phyloP scores from a whole-genome alignment of 192 early-diverging fungal genomes.

The Coemansia brasiliensis region DNA sequence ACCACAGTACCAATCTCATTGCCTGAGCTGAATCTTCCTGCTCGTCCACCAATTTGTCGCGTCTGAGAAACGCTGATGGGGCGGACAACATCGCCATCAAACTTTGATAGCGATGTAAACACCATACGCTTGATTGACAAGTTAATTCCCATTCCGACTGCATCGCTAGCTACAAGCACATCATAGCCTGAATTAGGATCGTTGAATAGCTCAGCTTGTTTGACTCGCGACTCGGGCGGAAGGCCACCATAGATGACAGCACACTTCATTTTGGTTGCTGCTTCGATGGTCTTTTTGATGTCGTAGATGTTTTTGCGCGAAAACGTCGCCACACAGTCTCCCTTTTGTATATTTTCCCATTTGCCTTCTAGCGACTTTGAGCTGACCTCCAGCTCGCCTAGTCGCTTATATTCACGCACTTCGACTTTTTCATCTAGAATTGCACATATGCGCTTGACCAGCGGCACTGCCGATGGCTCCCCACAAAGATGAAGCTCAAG shows the following conservation, averaged over 20 bases:
- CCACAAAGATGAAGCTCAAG: slow-evolving; percentile 91
- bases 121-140: slow-evolving; percentile 90
- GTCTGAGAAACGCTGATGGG: slow-evolving; percentile 72
- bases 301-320: slow-evolving; percentile 77
- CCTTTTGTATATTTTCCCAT: slow-evolving; percentile 63
- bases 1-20: slow-evolving; percentile 70
- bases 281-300: slow-evolving; percentile 77
- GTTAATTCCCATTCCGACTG: slow-evolving; percentile 97
- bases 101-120: slow-evolving; percentile 80
- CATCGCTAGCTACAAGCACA: slow-evolving; percentile 92
- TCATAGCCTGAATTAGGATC: slow-evolving; percentile 72
- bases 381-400: slow-evolving; percentile 66
- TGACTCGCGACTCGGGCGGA: slow-evolving; percentile 89
- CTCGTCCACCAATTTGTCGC: slow-evolving; percentile 93
- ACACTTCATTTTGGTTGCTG: slow-evolving; percentile 66
- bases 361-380: slow-evolving; percentile 58
- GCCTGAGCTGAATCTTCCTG: slow-evolving; percentile 79
- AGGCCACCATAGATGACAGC: slow-evolving; percentile 92
- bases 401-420: slow-evolving; percentile 73
- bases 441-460: slow-evolving; percentile 74
- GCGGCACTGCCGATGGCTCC: slow-evolving; percentile 78
- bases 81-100: slow-evolving; percentile 61
- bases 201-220: slow-evolving; percentile 91
- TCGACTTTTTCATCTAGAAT: slow-evolving; percentile 76
- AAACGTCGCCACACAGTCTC: slow-evolving; percentile 93